Percentiles rank a stretch among this genome's conserved stretches.
These are phyloP conservation scores for Aspergillus homomorphus DNA, from an alignment of 495 filamentous ascomycete species.

Conservation along the genomic window DNA sequence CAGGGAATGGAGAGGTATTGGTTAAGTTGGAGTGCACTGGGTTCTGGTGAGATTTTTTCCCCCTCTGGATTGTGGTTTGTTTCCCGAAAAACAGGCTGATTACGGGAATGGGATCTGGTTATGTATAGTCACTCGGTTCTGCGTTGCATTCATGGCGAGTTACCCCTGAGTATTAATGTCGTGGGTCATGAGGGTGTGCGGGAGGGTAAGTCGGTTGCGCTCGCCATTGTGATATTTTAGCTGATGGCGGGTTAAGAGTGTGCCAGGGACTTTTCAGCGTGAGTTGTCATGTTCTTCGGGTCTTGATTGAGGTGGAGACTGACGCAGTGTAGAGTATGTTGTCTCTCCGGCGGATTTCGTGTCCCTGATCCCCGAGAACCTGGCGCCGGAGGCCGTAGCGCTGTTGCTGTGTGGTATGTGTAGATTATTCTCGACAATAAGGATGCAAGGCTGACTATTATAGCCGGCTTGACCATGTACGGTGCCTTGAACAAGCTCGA, in stretches of 20 bases:
- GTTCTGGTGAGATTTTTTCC: slow-evolving; percentile 9
- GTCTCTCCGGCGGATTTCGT: slow-evolving; percentile 27
- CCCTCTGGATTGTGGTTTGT: no score
- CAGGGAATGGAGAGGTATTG: slow-evolving; percentile 15
- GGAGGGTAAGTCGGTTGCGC: slow-evolving; percentile 22
- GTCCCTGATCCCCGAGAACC: slow-evolving; percentile 24
- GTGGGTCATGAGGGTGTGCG: slow-evolving; percentile 34
- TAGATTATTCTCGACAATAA: neutral
- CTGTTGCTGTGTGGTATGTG: slow-evolving; percentile 27
- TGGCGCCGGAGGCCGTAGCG: slow-evolving; percentile 25
- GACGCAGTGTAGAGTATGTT: slow-evolving; percentile 19
- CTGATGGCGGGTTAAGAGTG: slow-evolving; percentile 11
- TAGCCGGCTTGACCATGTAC: slow-evolving; percentile 31
- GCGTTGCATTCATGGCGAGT: slow-evolving; percentile 22
- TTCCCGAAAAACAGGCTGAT: no score
- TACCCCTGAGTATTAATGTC: slow-evolving; percentile 27
- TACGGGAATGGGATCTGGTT: no score
- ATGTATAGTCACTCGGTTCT: slow-evolving; percentile 26
- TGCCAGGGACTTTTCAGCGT: slow-evolving; percentile 35
- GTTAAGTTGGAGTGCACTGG: slow-evolving; percentile 19
- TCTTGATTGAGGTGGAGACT: neutral
- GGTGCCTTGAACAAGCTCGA: slow-evolving; percentile 30
- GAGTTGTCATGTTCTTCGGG: neutral
- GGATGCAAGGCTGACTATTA: slow-evolving; percentile 6
- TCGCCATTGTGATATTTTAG: neutral